phyloP scores from a whole-genome alignment of 2,329 filamentous ascomycete species.

The Pseudogymnoascus sp. region DNA sequence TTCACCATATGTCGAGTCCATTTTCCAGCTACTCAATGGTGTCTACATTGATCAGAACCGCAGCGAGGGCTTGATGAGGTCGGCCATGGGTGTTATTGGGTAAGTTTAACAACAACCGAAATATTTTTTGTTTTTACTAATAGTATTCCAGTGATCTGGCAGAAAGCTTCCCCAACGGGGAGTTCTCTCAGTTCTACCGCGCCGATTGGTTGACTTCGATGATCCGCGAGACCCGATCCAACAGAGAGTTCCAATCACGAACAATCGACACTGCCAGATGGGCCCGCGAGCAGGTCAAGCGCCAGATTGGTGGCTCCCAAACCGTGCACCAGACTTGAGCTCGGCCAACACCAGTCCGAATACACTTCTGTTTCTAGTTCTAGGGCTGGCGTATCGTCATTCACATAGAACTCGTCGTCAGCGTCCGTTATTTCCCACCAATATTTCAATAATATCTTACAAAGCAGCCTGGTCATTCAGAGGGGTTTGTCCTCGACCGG shows the following conservation, averaged over 20 bases:
- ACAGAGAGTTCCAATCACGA: slow-evolving; percentile 73
- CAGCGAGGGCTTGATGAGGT: slow-evolving; percentile 82
- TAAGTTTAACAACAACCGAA: slow-evolving; percentile 38
- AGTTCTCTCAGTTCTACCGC: slow-evolving; percentile 76
- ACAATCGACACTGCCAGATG: slow-evolving; percentile 93
- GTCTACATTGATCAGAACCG: slow-evolving; percentile 78
- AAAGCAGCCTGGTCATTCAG: slow-evolving; percentile 22
- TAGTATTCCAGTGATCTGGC: slow-evolving; percentile 64
- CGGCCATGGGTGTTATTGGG: slow-evolving; percentile 97
- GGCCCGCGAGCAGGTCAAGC: slow-evolving; percentile 96
- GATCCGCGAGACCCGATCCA: slow-evolving; percentile 85
- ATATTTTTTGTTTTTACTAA: not conserved
- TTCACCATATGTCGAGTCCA: slow-evolving; percentile 68
- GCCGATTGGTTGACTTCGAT: slow-evolving; percentile 82
- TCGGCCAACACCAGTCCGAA: not conserved
- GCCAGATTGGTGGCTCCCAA: slow-evolving; percentile 55
- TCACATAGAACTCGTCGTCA: slow-evolving; percentile 13
- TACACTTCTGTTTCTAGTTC: slow-evolving; percentile 7
- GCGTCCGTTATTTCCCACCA: slow-evolving; percentile 11
- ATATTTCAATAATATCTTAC: slow-evolving; percentile 13
- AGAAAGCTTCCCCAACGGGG: slow-evolving; percentile 84
- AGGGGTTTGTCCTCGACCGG: slow-evolving; percentile 31
- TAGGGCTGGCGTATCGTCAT: slow-evolving; percentile 7
- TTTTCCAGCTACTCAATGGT: slow-evolving; percentile 77
- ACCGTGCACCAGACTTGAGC: slow-evolving; percentile 29